Percentiles rank a stretch among this genome's conserved stretches.
phyloP scores from a whole-genome alignment of 1,139 yeast genomes.

The Candida sanyaensis region DNA sequence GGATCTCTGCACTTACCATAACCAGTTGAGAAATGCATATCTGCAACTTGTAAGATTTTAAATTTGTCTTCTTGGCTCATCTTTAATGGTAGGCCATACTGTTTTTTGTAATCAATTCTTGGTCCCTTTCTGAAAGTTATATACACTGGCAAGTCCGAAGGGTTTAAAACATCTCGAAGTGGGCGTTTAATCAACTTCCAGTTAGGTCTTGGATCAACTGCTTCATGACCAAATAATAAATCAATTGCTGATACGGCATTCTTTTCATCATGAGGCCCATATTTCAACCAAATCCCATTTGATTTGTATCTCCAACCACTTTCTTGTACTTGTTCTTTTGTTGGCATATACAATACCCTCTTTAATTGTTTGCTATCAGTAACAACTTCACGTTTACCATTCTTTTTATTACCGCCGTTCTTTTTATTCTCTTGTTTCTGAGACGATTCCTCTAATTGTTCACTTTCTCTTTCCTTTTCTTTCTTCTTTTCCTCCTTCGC shows the following conservation, averaged over 20 bases:
- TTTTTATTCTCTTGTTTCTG: conserved; percentile 4
- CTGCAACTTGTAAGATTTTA: conserved; percentile 84
- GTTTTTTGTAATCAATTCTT: conserved; percentile 23
- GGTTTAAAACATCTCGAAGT: conserved; percentile 22
- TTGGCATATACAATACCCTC: conserved; percentile 30
- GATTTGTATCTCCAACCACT: conserved; percentile 39
- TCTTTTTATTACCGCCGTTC: conserved; percentile 5
- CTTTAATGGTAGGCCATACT: conserved; percentile 23
- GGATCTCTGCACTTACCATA: conserved; percentile 76
- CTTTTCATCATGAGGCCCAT: conserved; percentile 37
- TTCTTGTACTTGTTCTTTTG: conserved; percentile 26
- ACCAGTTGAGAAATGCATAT: conserved; percentile 80
- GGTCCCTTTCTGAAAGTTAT: conserved; percentile 32
- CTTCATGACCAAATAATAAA: conserved; percentile 69
- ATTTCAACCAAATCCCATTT: conserved; percentile 36
- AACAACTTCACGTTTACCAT: conserved; percentile 17
- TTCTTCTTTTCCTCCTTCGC: conserved; percentile 1
- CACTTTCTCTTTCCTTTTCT: conserved; percentile 7
- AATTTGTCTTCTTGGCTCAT: conserved; percentile 48
- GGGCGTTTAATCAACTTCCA: conserved; percentile 54
- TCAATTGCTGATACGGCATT: conserved; percentile 50
- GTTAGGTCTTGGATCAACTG: conserved; percentile 73
- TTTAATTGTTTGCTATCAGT: conserved; percentile 24
- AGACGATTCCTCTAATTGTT: conserved; percentile 5
- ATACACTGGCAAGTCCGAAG: conserved; percentile 24